Evolutionary conservation across 805 yeast species (phyloP).

Genomic region (Saccharomycopsis amapae): DNA sequence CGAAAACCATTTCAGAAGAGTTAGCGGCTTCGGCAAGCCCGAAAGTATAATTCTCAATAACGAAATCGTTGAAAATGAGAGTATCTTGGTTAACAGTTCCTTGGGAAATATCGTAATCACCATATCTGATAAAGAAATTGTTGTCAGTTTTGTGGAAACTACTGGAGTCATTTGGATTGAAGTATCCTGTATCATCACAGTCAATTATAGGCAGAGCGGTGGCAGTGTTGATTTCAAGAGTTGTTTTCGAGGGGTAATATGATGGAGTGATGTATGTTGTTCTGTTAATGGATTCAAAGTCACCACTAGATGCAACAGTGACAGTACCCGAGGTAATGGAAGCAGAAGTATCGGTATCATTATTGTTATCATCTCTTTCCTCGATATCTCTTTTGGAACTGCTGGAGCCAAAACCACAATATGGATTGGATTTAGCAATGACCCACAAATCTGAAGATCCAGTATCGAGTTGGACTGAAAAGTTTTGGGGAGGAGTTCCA

Average conservation of each 20-base stretch:
- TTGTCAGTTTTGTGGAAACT: constrained; percentile 30
- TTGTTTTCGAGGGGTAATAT: no score
- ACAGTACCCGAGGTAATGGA: no score
- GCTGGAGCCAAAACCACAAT: constrained; percentile 1
- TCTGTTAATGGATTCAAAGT: not conserved
- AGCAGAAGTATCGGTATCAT: no score
- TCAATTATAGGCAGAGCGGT: not conserved
- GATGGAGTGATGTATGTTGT: not conserved
- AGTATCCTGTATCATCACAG: constrained; percentile 29
- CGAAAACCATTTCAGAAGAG: constrained; percentile 50
- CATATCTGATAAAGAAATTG: constrained; percentile 35
- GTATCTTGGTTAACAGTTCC: constrained; percentile 47
- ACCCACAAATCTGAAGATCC: constrained; percentile 48
- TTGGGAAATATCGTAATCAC: constrained; percentile 40
- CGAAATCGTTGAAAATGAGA: constrained; percentile 37
- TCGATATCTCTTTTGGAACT: not conserved
- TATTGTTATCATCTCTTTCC: no score
- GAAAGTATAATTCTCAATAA: constrained; percentile 7
- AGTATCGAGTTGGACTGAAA: constrained; percentile 41
- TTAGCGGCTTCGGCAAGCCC: constrained; percentile 18
- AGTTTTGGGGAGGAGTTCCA: constrained; percentile 33
- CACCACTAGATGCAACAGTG: no score
- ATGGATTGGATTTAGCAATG: constrained; percentile 5
- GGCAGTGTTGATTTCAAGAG: constrained; percentile 4
- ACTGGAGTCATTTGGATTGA: constrained; percentile 28